Base-by-base conservation (phyloP, 2,329 filamentous ascomycete genomes). In the Phaeosphaeriaceae sp. region DNA sequence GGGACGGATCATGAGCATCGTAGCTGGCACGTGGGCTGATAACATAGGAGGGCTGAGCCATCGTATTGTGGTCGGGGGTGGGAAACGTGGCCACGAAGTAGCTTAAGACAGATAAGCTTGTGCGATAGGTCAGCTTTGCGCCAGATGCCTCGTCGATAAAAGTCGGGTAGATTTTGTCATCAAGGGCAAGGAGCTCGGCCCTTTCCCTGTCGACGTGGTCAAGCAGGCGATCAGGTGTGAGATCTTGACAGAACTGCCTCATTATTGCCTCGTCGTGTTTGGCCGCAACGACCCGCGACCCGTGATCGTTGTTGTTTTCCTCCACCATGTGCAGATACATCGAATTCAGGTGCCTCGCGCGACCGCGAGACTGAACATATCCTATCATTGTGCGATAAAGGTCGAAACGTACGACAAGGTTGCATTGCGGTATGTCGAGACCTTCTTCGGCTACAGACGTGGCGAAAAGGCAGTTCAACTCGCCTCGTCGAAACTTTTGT, bases 341-440 rank as follows among this genome's bases (percentile, higher is more conserved):
- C 0, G 95, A 98, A 55, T 90, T 85, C 0, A 80, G 77, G 69
- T 93, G 91, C 42, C 95, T 86, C 13, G 95, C 95, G 54, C 95
- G 87, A 0, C 95, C 95, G 62, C 93, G 87, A 15, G 94, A 97
- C 76, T 99, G 95, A 21, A 98, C 89, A 73, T 97, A 98, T 71
- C 97, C 92, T 53, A 98, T 98, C 77, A 97, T 88, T 0, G 94
- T 97, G 11, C 85, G 84, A 77, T 93, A 97, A 2, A 97, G 85
- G 72, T 98, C 93, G 70, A 97, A 99, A 1, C 94, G 82, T 24
- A 89, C 78, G 11, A 89, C 84, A n/a, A 89, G 74, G 63, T 89
- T 89, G 77, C 88, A 90, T 59, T 88, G 85, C 4, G 87, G 87
- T 22, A 89, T 88, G 69, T 90, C 88, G 8, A 90, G 82, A 0